A percentile compares a stretch with the other conserved stretches of the same genome.
Conservation (phyloP, 768 basidiomycete genomes). For the Tylopilus sp. region DNA sequence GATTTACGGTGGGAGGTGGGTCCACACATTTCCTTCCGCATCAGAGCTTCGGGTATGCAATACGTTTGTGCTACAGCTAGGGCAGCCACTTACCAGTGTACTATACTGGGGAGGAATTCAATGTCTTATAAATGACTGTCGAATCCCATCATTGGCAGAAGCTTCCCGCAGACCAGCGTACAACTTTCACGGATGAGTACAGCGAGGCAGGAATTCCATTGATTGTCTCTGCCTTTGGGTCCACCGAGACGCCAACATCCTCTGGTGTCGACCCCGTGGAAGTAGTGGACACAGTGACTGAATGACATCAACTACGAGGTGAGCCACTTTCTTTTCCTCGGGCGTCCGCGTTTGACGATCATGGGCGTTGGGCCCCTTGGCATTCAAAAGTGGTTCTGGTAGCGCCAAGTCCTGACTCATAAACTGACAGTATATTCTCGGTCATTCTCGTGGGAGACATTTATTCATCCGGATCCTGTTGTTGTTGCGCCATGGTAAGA, state of each 20-base stretch:
- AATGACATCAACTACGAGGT: not conserved
- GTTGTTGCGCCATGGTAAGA: not conserved
- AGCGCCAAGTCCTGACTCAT: conserved; percentile 46
- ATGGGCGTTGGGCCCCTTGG: too few relatives aligned
- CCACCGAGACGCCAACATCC: conserved; percentile 41
- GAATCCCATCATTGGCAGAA: not conserved
- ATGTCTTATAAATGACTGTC: not conserved
- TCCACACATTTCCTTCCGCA: conserved; percentile 42
- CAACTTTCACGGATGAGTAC: conserved; percentile 40
- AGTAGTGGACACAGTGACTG: not conserved
- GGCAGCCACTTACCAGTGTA: too few relatives aligned
- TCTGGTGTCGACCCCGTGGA: conserved; percentile 37
- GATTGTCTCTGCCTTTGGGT: conserved; percentile 54
- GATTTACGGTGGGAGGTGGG: conserved; percentile 40
- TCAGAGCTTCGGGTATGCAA: conserved; percentile 41
- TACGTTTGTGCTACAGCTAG: not conserved
- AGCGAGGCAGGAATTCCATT: conserved; percentile 52
- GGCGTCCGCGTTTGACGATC: too few relatives aligned
- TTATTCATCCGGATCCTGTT: too few relatives aligned
- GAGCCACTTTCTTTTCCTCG: too few relatives aligned
- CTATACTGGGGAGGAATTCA: not conserved
- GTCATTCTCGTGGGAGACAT: conserved; percentile 33
- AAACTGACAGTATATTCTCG: conserved; percentile 31
- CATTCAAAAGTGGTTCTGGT: conserved; percentile 38
- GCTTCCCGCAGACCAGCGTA: conserved; percentile 22